Evolutionary conservation across 352 stramenopile genomes (phyloP).

Genomic region (Detonula confervacea): DNA sequence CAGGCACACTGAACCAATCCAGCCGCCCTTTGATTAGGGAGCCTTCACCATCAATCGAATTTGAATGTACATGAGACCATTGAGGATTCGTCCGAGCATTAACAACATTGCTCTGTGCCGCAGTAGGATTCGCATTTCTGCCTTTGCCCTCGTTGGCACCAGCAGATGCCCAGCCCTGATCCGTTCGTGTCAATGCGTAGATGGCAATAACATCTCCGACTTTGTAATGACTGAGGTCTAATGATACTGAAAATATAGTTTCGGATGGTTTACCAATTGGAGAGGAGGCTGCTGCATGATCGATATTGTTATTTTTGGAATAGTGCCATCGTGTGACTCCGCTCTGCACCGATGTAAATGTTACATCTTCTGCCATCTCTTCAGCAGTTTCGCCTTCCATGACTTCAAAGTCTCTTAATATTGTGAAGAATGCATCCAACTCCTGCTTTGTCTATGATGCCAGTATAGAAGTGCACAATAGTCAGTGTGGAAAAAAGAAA

Average conservation of each 20-base stretch:
- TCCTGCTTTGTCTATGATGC: slow-evolving; percentile 16
- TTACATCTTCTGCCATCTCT: slow-evolving; percentile 46
- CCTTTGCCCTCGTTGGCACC: slow-evolving; percentile 10
- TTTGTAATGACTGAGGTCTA: slow-evolving; percentile 55
- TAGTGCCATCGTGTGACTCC: slow-evolving; percentile 46
- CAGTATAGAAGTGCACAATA: not conserved
- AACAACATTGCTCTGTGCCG: slow-evolving; percentile 81
- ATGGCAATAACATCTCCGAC: slow-evolving; percentile 63
- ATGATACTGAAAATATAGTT: slow-evolving; percentile 56
- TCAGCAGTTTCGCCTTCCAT: slow-evolving; percentile 49
- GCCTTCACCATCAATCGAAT: slow-evolving; percentile 27
- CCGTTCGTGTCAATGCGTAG: slow-evolving; percentile 62
- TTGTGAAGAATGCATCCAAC: slow-evolving; percentile 45
- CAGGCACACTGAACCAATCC: slow-evolving; percentile 69
- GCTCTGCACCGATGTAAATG: slow-evolving; percentile 44
- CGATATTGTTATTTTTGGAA: slow-evolving; percentile 3
- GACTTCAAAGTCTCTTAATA: slow-evolving; percentile 46
- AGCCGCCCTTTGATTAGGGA: slow-evolving; percentile 65
- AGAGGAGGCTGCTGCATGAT: too few species aligned
- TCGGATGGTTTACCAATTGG: slow-evolving; percentile 22
- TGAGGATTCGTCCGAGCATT: slow-evolving; percentile 81
- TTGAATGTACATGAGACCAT: slow-evolving; percentile 53
- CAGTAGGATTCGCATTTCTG: slow-evolving; percentile 6
- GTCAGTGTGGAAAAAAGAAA: not conserved
- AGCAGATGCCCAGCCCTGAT: slow-evolving; percentile 68